Evolutionary conservation across 768 basidiomycete genomes (phyloP), one percentile per base, ranked within the genome.

Genomic region (Podaxis sp.): DNA sequence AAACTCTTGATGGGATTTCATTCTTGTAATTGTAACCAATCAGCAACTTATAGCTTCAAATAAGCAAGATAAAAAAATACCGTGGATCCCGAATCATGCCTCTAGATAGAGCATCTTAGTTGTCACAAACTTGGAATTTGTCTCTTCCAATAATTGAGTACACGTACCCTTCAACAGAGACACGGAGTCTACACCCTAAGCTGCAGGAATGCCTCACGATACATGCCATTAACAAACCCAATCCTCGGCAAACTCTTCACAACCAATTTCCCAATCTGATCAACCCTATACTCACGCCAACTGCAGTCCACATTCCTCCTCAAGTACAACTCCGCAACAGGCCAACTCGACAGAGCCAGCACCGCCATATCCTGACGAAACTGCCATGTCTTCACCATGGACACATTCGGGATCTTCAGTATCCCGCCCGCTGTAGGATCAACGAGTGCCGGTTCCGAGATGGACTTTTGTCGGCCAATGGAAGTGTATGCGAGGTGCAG

Each of bases 221-320:
- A 61, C 60, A 47, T 24, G 3, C 43, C 60, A 61, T 61, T 61
- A n/a, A 61, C 60, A 55, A 61, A 61, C 1, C 41, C 53, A 47
- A 61, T 29, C 29, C 53, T 54, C 8, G 60, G 60, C 25, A 61
- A 43, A 38, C 60, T 61, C 27, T 55, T 61, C 40, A 61, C 60
- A 19, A 61, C 41, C 41, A 47, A 47, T 19, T 47, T 55, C 17
- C 60, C 60, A n/a, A 55, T 43, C 41, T 61, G 60, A 46, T 61
- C 60, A 29, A 13, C 29, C 22, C 38, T 54, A 25, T 55, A 61
- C 60, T 61, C 60, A 12, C 33, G 27, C 41, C 59, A 59, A 52
- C 38, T 60, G 19, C 37, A 15, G 36, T 61, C 60, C 41, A 22
- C 53, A 47, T 19, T 46, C 36, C 41, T 61, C 60, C 41, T 43